Evolutionary conservation across 257 asterid species (phyloP).

Genomic region (Buddleja alternifolia): DNA sequence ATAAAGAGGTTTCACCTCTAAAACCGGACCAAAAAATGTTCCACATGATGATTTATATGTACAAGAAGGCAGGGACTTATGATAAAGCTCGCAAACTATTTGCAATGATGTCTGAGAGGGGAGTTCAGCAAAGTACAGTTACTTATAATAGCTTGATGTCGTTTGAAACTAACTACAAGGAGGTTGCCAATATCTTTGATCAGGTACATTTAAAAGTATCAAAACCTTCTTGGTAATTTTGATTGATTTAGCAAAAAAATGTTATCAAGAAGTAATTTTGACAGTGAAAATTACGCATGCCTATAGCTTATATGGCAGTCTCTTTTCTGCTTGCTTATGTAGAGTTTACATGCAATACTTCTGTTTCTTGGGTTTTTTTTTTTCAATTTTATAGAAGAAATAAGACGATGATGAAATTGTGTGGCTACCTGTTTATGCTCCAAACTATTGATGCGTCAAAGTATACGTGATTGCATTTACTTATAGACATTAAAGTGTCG

Average conservation of each 20-base stretch:
- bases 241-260: not conserved
- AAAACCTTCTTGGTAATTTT: not conserved
- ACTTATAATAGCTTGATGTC: conserved; percentile 97
- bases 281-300: not conserved
- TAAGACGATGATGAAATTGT: no score
- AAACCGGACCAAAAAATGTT: conserved; percentile 97
- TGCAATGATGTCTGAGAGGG: conserved; percentile 72
- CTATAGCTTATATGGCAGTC: conserved; percentile 4
- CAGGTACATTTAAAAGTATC: conserved; percentile 57
- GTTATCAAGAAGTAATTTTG: not conserved
- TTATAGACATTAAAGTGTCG: not conserved
- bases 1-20: conserved; percentile 62
- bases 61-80: conserved; percentile 72
- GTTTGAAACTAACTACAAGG: conserved; percentile 85
- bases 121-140: conserved; percentile 70
- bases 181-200: conserved; percentile 86
- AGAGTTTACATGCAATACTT: no score
- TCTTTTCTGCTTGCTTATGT: not conserved
- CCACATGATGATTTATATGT: conserved; percentile 98
- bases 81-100: conserved; percentile 89
- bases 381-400: no score
- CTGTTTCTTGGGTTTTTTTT: no score
- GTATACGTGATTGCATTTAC: no score
- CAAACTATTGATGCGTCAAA: no score
- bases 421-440: not conserved